Percentiles rank a stretch among this genome's conserved stretches.
phyloP scores from a whole-genome alignment of 2,329 filamentous ascomycete species.

The Beauveria rudraprayagi region DNA sequence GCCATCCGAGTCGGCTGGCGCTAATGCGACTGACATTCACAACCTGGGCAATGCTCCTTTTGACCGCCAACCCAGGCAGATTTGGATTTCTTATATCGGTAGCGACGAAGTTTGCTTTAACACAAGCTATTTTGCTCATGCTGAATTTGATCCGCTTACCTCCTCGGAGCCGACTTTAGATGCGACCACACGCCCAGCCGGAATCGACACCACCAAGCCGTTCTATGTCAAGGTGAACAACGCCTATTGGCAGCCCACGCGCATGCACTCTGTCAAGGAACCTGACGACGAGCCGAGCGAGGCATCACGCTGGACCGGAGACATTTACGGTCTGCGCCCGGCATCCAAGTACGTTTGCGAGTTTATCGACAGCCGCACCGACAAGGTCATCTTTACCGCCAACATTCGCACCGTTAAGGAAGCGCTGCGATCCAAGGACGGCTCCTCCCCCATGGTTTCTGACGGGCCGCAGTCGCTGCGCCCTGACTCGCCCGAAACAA shows the following conservation, averaged over 20 bases:
- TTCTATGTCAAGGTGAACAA: constrained; percentile 75
- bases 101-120: constrained; percentile 71
- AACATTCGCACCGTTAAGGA: constrained; percentile 60
- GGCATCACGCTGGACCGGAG: constrained; percentile 59
- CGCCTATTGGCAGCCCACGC: constrained; percentile 69
- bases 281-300: constrained; percentile 24
- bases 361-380: constrained; percentile 61
- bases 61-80: constrained; percentile 59
- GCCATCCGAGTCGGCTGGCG: constrained; percentile 62
- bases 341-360: constrained; percentile 72
- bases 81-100: constrained; percentile 76
- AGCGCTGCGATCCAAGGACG: constrained; percentile 25
- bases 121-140: constrained; percentile 55
- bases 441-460: constrained; percentile 23
- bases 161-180: not conserved
- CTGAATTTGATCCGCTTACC: constrained; percentile 25
- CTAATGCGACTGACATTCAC: constrained; percentile 68
- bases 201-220: constrained; percentile 61
- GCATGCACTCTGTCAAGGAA: constrained; percentile 49
- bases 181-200: constrained; percentile 28
- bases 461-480: constrained; percentile 53
- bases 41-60: constrained; percentile 70
- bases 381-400: constrained; percentile 60
- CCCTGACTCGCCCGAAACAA: constrained; percentile 69
- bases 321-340: constrained; percentile 61